Evolutionary conservation across 2,329 filamentous ascomycete genomes (phyloP).

Genomic region (Orbilia javanica): DNA sequence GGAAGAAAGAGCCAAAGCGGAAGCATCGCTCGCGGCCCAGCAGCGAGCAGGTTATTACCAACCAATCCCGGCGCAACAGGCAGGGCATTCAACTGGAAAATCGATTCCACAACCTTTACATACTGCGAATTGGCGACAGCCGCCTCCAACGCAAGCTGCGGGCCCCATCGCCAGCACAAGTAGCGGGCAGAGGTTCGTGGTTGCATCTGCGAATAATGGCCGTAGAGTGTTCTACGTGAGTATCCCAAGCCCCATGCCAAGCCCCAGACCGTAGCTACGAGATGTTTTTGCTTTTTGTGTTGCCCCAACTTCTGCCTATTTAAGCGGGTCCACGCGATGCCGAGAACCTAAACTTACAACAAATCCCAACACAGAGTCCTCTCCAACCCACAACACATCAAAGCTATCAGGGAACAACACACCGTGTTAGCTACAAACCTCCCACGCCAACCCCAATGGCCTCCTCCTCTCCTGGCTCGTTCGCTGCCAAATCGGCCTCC

Average conservation of each 20-base stretch:
- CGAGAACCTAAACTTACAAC: background rate
- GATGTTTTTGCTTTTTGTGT: background rate
- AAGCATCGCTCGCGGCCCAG: constrained; percentile 12
- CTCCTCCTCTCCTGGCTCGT: background rate
- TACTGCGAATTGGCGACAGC: constrained; percentile 50
- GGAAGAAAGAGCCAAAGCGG: constrained; percentile 29
- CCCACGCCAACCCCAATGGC: background rate
- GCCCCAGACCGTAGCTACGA: too few species aligned
- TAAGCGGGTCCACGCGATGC: background rate
- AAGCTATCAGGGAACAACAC: constrained; percentile 33
- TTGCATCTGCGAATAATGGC: constrained; percentile 47
- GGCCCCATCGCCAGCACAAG: constrained; percentile 54
- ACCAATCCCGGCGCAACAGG: constrained; percentile 12
- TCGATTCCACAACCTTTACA: constrained; percentile 27
- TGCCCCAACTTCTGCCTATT: background rate
- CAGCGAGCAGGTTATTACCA: constrained; percentile 44
- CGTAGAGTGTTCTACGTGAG: constrained; percentile 55
- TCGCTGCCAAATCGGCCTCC: background rate
- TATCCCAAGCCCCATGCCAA: background rate
- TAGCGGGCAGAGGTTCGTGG: constrained; percentile 51
- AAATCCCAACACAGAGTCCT: constrained; percentile 25
- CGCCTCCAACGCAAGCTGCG: constrained; percentile 33
- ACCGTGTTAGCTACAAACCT: constrained; percentile 47
- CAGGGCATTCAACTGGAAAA: constrained; percentile 15
- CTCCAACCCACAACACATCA: constrained; percentile 50